A percentile compares a stretch with the other conserved stretches of the same genome.
Conservation (phyloP, 192 early-diverging fungal genomes). For the Gigaspora rosea region DNA sequence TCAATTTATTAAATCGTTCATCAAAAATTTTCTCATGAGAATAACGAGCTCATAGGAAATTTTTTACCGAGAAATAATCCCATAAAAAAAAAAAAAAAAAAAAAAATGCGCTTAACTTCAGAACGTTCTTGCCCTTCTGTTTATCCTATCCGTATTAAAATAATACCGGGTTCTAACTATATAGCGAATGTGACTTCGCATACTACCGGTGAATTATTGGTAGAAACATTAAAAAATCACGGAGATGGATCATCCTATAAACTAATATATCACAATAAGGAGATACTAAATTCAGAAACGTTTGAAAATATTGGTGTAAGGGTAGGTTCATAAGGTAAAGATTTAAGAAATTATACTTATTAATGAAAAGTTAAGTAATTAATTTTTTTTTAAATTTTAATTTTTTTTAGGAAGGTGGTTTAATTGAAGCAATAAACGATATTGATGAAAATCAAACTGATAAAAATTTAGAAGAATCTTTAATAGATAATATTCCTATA, state of each 20-base stretch:
- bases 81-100: neutral
- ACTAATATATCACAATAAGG: neutral
- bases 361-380: too few relatives aligned
- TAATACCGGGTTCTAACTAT: neutral
- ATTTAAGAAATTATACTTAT: too few relatives aligned
- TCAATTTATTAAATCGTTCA: too few relatives aligned
- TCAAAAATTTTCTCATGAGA: too few relatives aligned
- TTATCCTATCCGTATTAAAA: neutral
- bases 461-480: neutral
- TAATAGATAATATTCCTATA: neutral
- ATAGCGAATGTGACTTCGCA: slow-evolving; percentile 8
- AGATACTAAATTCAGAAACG: neutral
- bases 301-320: too few relatives aligned
- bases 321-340: too few relatives aligned
- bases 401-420: too few relatives aligned
- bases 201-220: slow-evolving; percentile 1
- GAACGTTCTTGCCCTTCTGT: neutral
- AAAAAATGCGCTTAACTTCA: slow-evolving; percentile 15
- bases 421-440: neutral
- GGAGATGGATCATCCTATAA: neutral
- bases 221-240: neutral
- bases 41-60: too few relatives aligned
- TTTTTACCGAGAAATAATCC: too few relatives aligned
- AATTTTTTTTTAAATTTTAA: too few relatives aligned
- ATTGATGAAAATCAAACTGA: neutral